Percentiles rank a stretch among this genome's conserved stretches.
Evolutionary conservation across 345 rosid species (phyloP).

Genomic region (Lepidium africanum): DNA sequence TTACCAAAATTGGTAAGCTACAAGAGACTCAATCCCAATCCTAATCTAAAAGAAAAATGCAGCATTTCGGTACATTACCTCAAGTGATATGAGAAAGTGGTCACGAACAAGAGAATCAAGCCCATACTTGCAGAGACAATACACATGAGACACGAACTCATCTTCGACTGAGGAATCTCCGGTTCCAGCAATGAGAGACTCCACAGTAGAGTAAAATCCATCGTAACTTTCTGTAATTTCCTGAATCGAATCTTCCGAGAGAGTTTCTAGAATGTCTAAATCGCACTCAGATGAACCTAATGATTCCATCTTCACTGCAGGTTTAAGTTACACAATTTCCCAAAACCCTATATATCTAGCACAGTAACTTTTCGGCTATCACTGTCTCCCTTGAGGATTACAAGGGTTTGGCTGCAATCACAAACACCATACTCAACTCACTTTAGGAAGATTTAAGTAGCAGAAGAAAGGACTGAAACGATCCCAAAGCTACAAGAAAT

Average conservation of each 20-base stretch:
- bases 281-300: slow-evolving; percentile 31
- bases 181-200: slow-evolving; percentile 44
- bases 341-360: background rate
- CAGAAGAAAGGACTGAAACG: too few species aligned
- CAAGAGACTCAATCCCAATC: background rate
- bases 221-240: slow-evolving; percentile 54
- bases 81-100: slow-evolving; percentile 60
- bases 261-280: slow-evolving; percentile 44
- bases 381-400: background rate
- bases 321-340: background rate
- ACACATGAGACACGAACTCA: slow-evolving; percentile 47
- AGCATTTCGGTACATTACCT: slow-evolving; percentile 31
- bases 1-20: background rate
- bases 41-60: background rate
- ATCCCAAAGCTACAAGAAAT: too few species aligned
- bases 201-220: slow-evolving; percentile 51
- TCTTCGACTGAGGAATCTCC: slow-evolving; percentile 33
- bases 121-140: slow-evolving; percentile 55
- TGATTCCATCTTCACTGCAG: slow-evolving; percentile 32
- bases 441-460: too few species aligned
- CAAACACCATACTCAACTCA: too few species aligned
- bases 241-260: slow-evolving; percentile 40
- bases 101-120: slow-evolving; percentile 70
- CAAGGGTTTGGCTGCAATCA: too few species aligned
- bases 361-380: background rate